phyloP scores from a whole-genome alignment of 352 stramenopile species.

The Phytophthora melonis region DNA sequence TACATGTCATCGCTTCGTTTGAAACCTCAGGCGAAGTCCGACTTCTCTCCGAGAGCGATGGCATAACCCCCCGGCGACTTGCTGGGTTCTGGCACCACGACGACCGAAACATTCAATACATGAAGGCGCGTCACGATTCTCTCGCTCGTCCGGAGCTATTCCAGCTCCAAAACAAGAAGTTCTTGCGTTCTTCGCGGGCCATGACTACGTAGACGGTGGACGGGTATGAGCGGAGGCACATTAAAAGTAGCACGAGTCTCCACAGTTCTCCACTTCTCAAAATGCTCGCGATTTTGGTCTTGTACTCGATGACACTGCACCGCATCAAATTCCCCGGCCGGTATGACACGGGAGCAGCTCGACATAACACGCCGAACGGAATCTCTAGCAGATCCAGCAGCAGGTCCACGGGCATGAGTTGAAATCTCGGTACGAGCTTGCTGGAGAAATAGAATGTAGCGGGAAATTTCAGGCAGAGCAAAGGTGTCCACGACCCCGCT shows the following conservation, averaged over 20 bases:
- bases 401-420: neutral
- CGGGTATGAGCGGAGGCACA: neutral
- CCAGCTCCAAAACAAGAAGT: slow-evolving; percentile 8
- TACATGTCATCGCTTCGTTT: neutral
- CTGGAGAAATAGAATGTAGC: neutral
- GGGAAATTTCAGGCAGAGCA: neutral
- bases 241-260: neutral
- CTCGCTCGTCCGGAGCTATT: slow-evolving; percentile 4
- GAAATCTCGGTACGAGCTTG: neutral
- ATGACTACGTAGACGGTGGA: neutral
- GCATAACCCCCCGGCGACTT: neutral
- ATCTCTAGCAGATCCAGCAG: slow-evolving; percentile 19
- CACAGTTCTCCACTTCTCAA: slow-evolving; percentile 16
- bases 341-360: slow-evolving; percentile 5
- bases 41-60: neutral
- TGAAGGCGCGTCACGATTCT: neutral
- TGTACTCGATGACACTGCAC: neutral
- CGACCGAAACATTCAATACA: neutral
- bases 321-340: slow-evolving; percentile 10
- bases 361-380: slow-evolving; percentile 26
- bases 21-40: neutral
- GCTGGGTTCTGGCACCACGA: neutral
- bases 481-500: neutral
- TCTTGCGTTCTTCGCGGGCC: slow-evolving; percentile 1
- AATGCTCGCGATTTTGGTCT: neutral